Evolutionary conservation across 192 early-diverging fungal genomes (phyloP).

Genomic region (Coemansia furcata): DNA sequence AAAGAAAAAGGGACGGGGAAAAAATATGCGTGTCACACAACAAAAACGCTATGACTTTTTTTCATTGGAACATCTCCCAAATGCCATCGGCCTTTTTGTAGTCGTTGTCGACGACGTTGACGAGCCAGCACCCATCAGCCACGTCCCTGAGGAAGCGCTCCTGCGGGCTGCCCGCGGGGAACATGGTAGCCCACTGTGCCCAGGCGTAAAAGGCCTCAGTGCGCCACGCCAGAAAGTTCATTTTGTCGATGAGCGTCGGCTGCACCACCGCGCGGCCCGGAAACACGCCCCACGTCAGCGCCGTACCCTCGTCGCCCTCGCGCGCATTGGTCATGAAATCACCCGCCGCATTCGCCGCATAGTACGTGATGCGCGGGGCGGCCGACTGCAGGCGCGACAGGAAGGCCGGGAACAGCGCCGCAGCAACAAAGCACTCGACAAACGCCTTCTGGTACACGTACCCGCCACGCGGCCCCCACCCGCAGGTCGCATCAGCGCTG

Average conservation of each 20-base stretch:
- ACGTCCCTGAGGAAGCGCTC: constrained; percentile 60
- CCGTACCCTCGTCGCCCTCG: constrained; percentile 34
- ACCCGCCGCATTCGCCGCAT: constrained; percentile 80
- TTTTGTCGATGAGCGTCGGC: constrained; percentile 92
- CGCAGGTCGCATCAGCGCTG: constrained; percentile 71
- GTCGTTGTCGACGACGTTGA: constrained; percentile 96
- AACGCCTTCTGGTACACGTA: constrained; percentile 99
- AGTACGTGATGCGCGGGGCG: constrained; percentile 79
- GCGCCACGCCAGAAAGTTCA: constrained; percentile 92
- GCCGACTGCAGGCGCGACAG: constrained; percentile 63
- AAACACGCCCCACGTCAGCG: constrained; percentile 99
- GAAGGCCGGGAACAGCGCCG: constrained; percentile 65
- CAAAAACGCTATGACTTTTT: background rate
- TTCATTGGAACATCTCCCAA: constrained; percentile 37
- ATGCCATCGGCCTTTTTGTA: constrained; percentile 64
- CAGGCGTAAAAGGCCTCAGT: constrained; percentile 95
- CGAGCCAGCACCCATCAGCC: constrained; percentile 78
- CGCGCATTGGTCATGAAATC: constrained; percentile 65
- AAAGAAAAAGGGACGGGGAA: background rate
- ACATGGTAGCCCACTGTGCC: constrained; percentile 84
- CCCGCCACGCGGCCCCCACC: constrained; percentile 97
- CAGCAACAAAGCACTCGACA: constrained; percentile 90
- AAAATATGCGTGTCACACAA: background rate
- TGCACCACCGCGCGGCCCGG: constrained; percentile 94
- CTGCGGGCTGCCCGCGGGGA: constrained; percentile 54